Base-by-base conservation (phyloP, 225 moss, liverwort and hornwort species). In the Pseudoscleropodium purum region DNA sequence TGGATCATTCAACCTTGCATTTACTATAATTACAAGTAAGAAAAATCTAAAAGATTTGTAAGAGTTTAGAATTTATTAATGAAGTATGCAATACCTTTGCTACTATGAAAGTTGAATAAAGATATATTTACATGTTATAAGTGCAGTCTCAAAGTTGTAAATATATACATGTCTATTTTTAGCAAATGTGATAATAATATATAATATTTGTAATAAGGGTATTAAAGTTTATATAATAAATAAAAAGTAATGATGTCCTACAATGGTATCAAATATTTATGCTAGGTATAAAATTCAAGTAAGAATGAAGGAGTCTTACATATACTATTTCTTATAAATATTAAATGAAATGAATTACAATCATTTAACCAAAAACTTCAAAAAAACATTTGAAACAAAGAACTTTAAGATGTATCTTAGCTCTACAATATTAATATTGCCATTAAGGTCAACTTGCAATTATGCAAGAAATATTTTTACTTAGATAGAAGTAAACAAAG, bases 121-220 rank as follows among this genome's bases (percentile, higher is more conserved):
- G 34, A n/a, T 27, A 37, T 0, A 4, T 79, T 56, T 37, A 3
- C 3, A 36, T 0, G 10, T 37, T 6, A n/a, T 14, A 26, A 56
- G 3, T 8, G 19, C 2, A 81, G 0, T 19, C 3, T 27, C 27
- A 60, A 41, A 81, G 13, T 39, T 59, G 8, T 18, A 39, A 39
- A 30, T 8, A 81, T 5, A 15, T 26, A 4, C 9, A 52, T 56
- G 17, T 34, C 4, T 37, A 52, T 37, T 36, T 80, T 19, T 5
- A 59, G 3, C 3, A 59, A 80, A 80, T 39, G 30, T 30, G 13
- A 18, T 16, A 41, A 18, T 8, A 25, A 25, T 18, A 27, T 18
- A 0, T 18, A 29, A 5, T 60, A 24, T 29, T 41, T 51, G 3
- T 39, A 37, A 57, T n/a, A 57, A 17, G 3, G 27, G 11, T 57